Percentiles rank a stretch among this genome's conserved stretches.
phyloP scores from a whole-genome alignment of 371 early-diverging fungal species.

The Rhizopus microsporus region DNA sequence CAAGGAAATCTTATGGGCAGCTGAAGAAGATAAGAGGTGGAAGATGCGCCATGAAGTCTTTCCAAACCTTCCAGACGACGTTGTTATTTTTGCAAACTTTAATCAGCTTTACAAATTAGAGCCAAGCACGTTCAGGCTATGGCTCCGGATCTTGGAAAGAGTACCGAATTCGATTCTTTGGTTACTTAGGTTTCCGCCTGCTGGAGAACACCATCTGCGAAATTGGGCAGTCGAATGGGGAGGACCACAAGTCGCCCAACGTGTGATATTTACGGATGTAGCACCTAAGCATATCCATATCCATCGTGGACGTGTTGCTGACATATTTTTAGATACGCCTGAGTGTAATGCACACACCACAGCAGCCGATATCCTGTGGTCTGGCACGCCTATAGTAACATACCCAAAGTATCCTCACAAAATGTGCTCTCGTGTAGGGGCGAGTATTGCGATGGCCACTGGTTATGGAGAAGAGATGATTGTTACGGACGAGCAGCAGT shows the following conservation, averaged over 20 bases:
- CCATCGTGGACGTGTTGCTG: slow-evolving; percentile 91
- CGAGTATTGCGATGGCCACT: slow-evolving; percentile 84
- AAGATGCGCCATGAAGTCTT: slow-evolving; percentile 87
- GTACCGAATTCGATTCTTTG: slow-evolving; percentile 87
- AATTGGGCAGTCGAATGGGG: slow-evolving; percentile 76
- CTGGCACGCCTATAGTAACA: slow-evolving; percentile 90
- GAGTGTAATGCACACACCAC: slow-evolving; percentile 97
- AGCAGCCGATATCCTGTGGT: slow-evolving; percentile 92
- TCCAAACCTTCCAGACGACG: slow-evolving; percentile 77
- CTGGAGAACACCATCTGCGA: slow-evolving; percentile 79
- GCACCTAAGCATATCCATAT: slow-evolving; percentile 93
- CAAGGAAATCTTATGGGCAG: slow-evolving; percentile 62
- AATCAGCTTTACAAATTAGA: slow-evolving; percentile 94
- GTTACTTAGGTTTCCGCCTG: slow-evolving; percentile 89
- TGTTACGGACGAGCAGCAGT: slow-evolving; percentile 72
- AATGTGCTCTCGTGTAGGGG: slow-evolving; percentile 91
- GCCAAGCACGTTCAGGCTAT: slow-evolving; percentile 78
- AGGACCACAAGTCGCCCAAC: slow-evolving; percentile 76
- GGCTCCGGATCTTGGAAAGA: slow-evolving; percentile 80
- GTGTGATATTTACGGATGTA: slow-evolving; percentile 91
- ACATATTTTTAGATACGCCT: slow-evolving; percentile 90
- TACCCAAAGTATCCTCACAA: slow-evolving; percentile 89
- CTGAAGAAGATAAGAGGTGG: slow-evolving; percentile 82
- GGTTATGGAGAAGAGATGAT: slow-evolving; percentile 86
- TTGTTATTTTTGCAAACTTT: slow-evolving; percentile 91